These are phyloP conservation scores for Pythium scleroteichum DNA, from an alignment of 352 stramenopile genomes.

Conservation along the genomic window DNA sequence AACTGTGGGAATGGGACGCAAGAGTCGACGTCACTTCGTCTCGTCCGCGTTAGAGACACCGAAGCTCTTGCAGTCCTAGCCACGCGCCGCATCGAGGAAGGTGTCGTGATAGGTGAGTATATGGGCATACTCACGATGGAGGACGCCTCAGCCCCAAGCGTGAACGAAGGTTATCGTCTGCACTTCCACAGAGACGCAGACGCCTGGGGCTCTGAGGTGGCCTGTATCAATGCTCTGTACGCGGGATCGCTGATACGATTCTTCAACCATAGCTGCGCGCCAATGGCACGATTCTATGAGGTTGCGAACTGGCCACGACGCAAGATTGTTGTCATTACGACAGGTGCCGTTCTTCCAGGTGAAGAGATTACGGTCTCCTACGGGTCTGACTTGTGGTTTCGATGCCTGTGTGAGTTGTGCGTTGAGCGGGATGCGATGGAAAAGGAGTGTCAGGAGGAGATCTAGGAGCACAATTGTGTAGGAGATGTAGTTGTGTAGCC, in stretches of 20 bases:
- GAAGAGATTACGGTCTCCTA: neutral
- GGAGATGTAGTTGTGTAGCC: neutral
- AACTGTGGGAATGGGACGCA: neutral
- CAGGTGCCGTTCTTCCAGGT: neutral
- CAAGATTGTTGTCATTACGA: neutral
- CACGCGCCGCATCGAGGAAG: neutral
- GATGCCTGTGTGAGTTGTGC: neutral
- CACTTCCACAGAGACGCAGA: neutral
- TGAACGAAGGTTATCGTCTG: neutral
- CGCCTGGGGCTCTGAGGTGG: neutral
- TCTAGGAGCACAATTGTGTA: neutral
- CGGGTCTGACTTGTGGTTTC: neutral
- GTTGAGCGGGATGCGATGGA: neutral
- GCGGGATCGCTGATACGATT: neutral
- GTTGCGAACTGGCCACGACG: neutral
- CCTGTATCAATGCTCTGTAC: neutral
- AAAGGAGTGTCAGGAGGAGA: neutral
- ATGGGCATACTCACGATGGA: neutral
- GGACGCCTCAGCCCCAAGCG: neutral
- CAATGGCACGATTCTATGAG: neutral
- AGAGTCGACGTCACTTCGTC: neutral
- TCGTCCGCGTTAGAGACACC: neutral
- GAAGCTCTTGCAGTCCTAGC: neutral
- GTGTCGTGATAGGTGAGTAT: neutral
- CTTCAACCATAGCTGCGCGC: neutral